Conservation (phyloP, 768 basidiomycete species). For the Lentinula sp. region DNA sequence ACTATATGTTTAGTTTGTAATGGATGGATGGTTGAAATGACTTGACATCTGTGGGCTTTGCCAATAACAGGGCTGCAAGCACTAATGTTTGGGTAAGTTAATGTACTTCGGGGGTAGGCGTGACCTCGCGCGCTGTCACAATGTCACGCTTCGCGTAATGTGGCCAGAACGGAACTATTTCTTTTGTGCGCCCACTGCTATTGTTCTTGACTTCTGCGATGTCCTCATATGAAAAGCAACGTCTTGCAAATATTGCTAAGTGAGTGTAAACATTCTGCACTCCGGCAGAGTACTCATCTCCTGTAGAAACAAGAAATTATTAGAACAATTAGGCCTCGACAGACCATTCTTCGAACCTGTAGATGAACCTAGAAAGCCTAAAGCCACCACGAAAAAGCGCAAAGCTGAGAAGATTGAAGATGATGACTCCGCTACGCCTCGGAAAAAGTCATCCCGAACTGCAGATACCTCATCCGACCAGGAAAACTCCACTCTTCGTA, state of each 20-base stretch:
- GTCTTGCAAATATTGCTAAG: slow-evolving; percentile 25
- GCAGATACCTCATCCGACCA: slow-evolving; percentile 8
- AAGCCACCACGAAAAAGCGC: slow-evolving; percentile 32
- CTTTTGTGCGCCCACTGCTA: background rate
- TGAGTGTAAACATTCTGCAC: background rate
- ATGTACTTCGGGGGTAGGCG: background rate
- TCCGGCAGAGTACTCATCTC: background rate
- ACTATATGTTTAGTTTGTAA: background rate
- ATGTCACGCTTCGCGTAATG: background rate
- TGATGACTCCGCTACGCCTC: slow-evolving; percentile 11
- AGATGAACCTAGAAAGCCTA: slow-evolving; percentile 27
- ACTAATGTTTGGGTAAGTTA: background rate
- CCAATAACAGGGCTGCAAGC: background rate
- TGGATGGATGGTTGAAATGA: background rate
- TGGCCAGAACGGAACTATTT: background rate
- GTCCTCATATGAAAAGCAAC: slow-evolving; percentile 24
- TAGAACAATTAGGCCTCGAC: slow-evolving; percentile 38
- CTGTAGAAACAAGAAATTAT: slow-evolving; percentile 33
- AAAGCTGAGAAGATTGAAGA: slow-evolving; percentile 22
- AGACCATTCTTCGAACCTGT: slow-evolving; percentile 43
- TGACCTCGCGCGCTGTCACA: background rate
- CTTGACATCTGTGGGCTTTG: background rate
- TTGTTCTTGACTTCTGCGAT: background rate
- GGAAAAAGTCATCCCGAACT: slow-evolving; percentile 20
- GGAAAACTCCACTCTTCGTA: slow-evolving; percentile 30